phyloP scores from a whole-genome alignment of 306 rosid genomes.

The Quercus parvula region DNA sequence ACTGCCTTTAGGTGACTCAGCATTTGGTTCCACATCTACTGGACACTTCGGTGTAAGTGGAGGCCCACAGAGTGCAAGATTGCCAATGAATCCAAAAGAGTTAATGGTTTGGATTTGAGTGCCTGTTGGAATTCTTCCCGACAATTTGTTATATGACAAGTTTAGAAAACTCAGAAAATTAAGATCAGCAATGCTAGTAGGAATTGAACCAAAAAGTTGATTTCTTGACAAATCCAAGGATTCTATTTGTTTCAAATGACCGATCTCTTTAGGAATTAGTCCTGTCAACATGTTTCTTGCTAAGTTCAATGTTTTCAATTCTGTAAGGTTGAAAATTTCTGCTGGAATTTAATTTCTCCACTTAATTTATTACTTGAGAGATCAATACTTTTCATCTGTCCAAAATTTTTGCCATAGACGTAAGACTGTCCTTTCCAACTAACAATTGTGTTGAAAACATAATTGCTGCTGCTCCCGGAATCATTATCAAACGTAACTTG shows the following conservation, averaged over 20 bases:
- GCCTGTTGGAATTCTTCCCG: constrained; percentile 14
- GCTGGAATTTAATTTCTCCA: constrained; percentile 19
- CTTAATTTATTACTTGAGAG: constrained; percentile 24
- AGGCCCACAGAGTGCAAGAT: constrained; percentile 24
- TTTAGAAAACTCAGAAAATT: neutral
- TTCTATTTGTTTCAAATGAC: constrained; percentile 11
- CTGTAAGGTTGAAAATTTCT: neutral
- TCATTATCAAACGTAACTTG: no score
- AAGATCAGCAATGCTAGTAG: neutral
- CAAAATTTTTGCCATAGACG: neutral
- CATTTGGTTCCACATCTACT: neutral
- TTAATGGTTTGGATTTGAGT: constrained; percentile 16
- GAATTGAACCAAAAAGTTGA: constrained; percentile 23
- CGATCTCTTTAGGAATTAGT: constrained; percentile 2
- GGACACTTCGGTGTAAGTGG: constrained; percentile 19
- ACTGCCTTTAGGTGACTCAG: neutral
- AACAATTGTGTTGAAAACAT: neutral
- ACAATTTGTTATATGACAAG: constrained; percentile 23
- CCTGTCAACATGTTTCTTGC: constrained; percentile 22
- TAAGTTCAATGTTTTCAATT: constrained; percentile 11
- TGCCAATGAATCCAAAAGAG: constrained; percentile 10
- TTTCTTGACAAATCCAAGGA: constrained; percentile 27
- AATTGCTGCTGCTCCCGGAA: neutral
- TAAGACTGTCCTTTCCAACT: constrained; percentile 21
- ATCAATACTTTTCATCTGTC: constrained; percentile 16